Percentiles rank a stretch among this genome's conserved stretches.
These are phyloP conservation scores for Podospora didyma DNA, from an alignment of 495 filamentous ascomycete genomes.

Conservation along the genomic window DNA sequence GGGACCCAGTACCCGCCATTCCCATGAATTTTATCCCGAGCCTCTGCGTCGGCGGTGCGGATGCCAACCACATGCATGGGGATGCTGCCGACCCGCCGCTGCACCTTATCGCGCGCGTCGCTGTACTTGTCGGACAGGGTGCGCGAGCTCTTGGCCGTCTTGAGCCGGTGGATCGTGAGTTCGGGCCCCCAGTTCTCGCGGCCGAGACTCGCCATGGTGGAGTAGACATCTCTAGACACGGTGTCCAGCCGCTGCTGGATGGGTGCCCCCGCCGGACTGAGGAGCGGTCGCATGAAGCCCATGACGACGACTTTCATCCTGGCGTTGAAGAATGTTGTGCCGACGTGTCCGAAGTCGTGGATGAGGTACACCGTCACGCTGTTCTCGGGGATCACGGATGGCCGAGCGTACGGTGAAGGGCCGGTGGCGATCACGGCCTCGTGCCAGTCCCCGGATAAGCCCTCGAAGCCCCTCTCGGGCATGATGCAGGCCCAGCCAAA, in stretches of 20 bases:
- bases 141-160: conserved; percentile 24
- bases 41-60: conserved; percentile 44
- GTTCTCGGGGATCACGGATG: conserved; percentile 37
- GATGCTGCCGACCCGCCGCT: conserved; percentile 49
- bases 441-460: conserved; percentile 38
- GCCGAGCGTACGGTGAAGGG: conserved; percentile 33
- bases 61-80: conserved; percentile 55
- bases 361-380: conserved; percentile 41
- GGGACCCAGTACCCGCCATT: conserved; percentile 41
- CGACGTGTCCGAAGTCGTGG: conserved; percentile 40
- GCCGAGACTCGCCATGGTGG: conserved; percentile 47
- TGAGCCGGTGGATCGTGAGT: conserved; percentile 17
- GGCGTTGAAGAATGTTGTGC: conserved; percentile 27
- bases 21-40: conserved; percentile 42
- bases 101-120: conserved; percentile 37
- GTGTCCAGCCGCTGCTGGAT: conserved; percentile 38
- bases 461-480: conserved; percentile 12
- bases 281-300: conserved; percentile 47
- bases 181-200: conserved; percentile 53
- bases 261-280: conserved; percentile 18
- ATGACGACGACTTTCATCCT: conserved; percentile 51
- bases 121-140: conserved; percentile 34
- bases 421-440: conserved; percentile 51
- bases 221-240: conserved; percentile 46
- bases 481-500: conserved; percentile 57